Evolutionary conservation across 805 yeast genomes (phyloP), one percentile per base, ranked within the genome.

Genomic region (Starmerella sp.): DNA sequence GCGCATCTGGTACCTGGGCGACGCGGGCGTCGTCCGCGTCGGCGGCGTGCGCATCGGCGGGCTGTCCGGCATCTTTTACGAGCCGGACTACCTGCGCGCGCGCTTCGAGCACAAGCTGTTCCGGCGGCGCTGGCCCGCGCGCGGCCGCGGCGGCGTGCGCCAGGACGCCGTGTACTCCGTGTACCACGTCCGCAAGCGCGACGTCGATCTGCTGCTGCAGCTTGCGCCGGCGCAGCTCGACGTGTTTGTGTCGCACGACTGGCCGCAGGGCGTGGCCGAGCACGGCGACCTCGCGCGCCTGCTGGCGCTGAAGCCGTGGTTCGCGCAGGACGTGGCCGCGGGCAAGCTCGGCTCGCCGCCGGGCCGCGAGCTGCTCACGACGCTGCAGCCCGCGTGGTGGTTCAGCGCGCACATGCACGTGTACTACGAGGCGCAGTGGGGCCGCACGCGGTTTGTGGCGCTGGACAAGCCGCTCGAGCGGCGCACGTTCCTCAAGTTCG

Each of bases 321-420:
- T 93, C 67, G 72, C 70, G 56, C 62, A 64, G 1, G 97, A 91
- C 67, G 76, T 89, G 1, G 69, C 73, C 2, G 69, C 69, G 1
- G 79, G 80, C 1, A 70, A 70, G 15, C 70, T 91, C 49, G 98
- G 98, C 0, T 84, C 43, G 9, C 51, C 51, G 84, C 15, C 87
- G 90, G 0, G 54, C 52, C 15, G 50, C 55, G 15, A 30, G 7
- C 79, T 80, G 49, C 74, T 77, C 73, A 70, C 72, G 22, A 65
- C 88, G 14, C 68, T 93, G 60, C 73, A 70, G 62, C 97, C 97
- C 0, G 59, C 67, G 15, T 73, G 77, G 66, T 93, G 97, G 98
- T 78, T 86, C 57, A 80, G 93, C 61, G 95, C 95, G 10, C 98
- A 93, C 71, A 68, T 93, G 54, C 98, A 93, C 67, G 88, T 83